These are phyloP conservation scores for Macadamia integrifolia DNA, from an alignment of 164 flowering plant species.

Conservation along the genomic window DNA sequence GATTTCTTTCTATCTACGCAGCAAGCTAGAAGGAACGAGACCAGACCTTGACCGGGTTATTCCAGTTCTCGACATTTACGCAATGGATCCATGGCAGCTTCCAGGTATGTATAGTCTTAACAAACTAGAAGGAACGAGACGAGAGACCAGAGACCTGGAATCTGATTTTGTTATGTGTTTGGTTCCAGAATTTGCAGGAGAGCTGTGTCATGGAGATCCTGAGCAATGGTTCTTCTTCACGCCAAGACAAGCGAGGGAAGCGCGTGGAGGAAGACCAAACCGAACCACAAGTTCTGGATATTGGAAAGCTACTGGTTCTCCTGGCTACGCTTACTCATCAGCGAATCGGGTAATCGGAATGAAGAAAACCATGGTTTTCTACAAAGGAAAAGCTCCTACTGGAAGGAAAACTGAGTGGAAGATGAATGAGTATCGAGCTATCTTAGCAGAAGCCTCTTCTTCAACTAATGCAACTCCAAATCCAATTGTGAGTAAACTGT, in stretches of 20 bases:
- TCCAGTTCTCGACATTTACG: constrained; percentile 37
- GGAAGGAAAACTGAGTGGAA: constrained; percentile 62
- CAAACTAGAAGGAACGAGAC: no score
- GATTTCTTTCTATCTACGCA: constrained; percentile 39
- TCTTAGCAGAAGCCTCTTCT: constrained; percentile 5
- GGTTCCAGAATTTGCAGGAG: constrained; percentile 38
- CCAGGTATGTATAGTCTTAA: constrained; percentile 26
- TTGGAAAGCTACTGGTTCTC: constrained; percentile 79
- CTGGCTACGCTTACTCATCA: constrained; percentile 43
- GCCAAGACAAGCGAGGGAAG: constrained; percentile 55
- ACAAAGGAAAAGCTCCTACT: constrained; percentile 49
- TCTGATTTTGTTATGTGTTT: neutral
- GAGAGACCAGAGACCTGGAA: no score
- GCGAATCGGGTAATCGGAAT: constrained; percentile 36
- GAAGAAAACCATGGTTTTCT: constrained; percentile 64
- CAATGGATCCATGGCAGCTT: constrained; percentile 46
- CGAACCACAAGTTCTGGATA: constrained; percentile 48
- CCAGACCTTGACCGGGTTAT: constrained; percentile 29
- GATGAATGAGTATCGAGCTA: constrained; percentile 48
- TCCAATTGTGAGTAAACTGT: no score
- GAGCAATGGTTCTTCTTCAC: constrained; percentile 72
- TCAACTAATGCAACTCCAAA: constrained; percentile 11
- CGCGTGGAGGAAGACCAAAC: constrained; percentile 55
- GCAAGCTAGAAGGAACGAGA: constrained; percentile 33
- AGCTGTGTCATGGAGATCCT: constrained; percentile 30